Base-by-base conservation (phyloP, 768 basidiomycete genomes). In the Pseudohyphozyma bogoriensis region DNA sequence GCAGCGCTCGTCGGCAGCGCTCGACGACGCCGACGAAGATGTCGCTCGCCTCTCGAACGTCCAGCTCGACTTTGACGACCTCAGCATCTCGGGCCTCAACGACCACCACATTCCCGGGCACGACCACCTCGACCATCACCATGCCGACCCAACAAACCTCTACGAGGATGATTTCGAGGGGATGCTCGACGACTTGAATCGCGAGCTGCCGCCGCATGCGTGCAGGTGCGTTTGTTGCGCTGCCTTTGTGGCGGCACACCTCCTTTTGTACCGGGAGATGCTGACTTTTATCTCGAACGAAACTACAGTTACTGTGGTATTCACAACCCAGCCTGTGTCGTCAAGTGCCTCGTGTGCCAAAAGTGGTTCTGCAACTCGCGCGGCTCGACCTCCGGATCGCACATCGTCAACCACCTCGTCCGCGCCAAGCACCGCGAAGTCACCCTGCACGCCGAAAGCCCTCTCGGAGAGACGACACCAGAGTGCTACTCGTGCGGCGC, bases 351-450 rank as follows among this genome's bases (percentile, higher is more conserved):
- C 51, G 72, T 92, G 51, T 93, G 90, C 71, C 81, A 84, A 24
- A 92, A 92, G 73, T 93, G 90, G 90, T 99, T 99, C 74, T 99
- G 95, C 79, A 99, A 99, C 73, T 93, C 93, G 15, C 83, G 95
- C 35, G 92, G 92, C 58, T 95, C 95, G 71, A 95, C 92, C 7
- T 95, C 92, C 2, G 69, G 65, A 29, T 97, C 93, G 1, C 95
- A 99, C 73, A 97, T 99, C 69, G 93, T 99, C 67, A 96, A 96
- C 74, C 95, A 99, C 76, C 82, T 99, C 60, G 95, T 99, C 51
- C 89, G 93, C 71, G 92, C 95, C 33, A 96, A 96, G 76, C 95
- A 99, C 77, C 96, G 96, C 77, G 95, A 99, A 72, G 93, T 99
- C 63, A 88, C 93, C 62, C 77, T 99, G 33, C 95, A 99, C 71